phyloP scores from a whole-genome alignment of 2,329 filamentous ascomycete genomes.

The Diaporthe sp. region DNA sequence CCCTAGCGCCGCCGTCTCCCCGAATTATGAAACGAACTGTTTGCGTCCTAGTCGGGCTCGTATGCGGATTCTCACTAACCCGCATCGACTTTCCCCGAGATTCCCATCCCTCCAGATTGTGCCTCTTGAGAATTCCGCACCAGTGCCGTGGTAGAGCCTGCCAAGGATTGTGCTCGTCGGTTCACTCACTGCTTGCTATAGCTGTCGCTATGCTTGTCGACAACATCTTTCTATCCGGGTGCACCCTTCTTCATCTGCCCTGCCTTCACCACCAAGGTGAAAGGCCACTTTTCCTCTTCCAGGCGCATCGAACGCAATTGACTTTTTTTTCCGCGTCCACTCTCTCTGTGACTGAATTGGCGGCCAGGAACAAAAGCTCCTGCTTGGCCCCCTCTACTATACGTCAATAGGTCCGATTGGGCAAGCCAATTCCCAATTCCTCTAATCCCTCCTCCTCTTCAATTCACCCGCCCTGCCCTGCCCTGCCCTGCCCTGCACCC shows the following conservation, averaged over 20 bases:
- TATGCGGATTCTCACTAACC: constrained; percentile 17
- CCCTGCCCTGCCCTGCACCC: too few species aligned
- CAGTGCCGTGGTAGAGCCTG: background rate
- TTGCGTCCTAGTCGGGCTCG: constrained; percentile 3
- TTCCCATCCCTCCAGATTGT: constrained; percentile 5
- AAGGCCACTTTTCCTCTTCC: background rate
- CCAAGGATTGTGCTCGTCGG: background rate
- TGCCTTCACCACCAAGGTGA: background rate
- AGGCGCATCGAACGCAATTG: background rate
- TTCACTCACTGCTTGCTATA: too few species aligned
- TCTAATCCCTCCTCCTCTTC: background rate
- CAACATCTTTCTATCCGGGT: background rate
- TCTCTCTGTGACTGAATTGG: background rate
- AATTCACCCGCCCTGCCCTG: too few species aligned
- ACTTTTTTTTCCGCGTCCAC: background rate
- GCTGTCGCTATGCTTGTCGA: background rate
- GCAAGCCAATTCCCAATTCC: background rate
- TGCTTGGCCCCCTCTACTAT: background rate
- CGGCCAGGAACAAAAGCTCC: constrained; percentile 5
- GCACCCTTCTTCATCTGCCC: background rate
- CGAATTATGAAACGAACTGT: constrained; percentile 30
- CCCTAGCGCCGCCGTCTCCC: background rate
- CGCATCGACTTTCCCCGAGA: constrained; percentile 28
- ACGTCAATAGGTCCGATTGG: background rate
- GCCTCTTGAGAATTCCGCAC: background rate